Conservation (phyloP, 495 filamentous ascomycete genomes). For the Penicillium maclennaniae region DNA sequence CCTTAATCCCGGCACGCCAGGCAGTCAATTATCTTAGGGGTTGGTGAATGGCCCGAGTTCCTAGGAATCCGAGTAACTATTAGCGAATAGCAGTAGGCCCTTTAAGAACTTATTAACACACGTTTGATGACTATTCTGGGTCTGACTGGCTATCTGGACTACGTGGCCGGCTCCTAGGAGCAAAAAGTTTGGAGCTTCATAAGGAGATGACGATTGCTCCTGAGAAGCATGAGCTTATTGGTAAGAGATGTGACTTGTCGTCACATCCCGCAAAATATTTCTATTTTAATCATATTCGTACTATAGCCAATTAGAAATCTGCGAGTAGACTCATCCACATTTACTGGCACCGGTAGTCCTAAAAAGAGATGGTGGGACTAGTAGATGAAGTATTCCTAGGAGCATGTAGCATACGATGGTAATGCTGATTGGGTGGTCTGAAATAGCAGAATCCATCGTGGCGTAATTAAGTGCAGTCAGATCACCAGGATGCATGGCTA, state of each 20-base stretch:
- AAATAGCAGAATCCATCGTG: no score
- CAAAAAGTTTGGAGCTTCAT: neutral
- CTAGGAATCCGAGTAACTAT: neutral
- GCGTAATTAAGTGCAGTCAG: no score
- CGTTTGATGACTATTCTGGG: neutral
- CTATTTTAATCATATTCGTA: no score
- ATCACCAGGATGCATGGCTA: no score
- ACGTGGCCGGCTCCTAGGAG: neutral
- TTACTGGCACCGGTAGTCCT: neutral
- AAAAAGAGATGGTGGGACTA: neutral
- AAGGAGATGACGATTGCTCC: neutral
- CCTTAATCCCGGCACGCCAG: neutral
- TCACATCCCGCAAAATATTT: neutral
- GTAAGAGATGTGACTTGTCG: neutral
- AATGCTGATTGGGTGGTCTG: neutral
- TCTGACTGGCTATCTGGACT: no score
- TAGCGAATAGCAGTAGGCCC: neutral
- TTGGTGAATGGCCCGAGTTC: neutral
- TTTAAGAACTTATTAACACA: neutral
- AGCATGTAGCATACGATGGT: neutral
- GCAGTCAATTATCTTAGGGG: slow-evolving; percentile 6
- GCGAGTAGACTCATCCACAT: no score
- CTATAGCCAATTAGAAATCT: no score
- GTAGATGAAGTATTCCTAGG: neutral
- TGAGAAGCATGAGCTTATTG: neutral